A percentile compares a stretch with the other conserved stretches of the same genome.
Evolutionary conservation across 495 filamentous ascomycete species (phyloP).

Genomic region (Aeminium ludgeri): DNA sequence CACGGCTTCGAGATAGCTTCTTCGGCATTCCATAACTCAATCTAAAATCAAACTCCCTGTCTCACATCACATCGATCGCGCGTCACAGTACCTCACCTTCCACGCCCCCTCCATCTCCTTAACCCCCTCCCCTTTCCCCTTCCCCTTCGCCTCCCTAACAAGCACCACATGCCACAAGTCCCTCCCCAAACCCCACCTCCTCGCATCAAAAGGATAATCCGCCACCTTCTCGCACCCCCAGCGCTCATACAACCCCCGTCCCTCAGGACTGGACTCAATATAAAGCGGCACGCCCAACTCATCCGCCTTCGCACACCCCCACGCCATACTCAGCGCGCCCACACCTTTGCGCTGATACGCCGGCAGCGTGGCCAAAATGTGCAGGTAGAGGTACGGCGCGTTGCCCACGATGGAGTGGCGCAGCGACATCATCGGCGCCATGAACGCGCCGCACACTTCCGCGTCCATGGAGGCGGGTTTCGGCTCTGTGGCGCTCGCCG

Average conservation of each 20-base stretch:
- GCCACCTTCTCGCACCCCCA: constrained; percentile 11
- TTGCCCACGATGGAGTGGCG: constrained; percentile 7
- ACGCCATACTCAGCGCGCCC: constrained; percentile 9
- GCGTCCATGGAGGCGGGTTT: neutral
- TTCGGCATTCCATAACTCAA: too few species aligned
- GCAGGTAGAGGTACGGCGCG: constrained; percentile 5
- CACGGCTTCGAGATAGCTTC: neutral
- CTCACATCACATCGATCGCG: too few species aligned
- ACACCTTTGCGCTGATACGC: constrained; percentile 14
- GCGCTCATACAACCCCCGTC: constrained; percentile 9
- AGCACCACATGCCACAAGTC: constrained; percentile 11
- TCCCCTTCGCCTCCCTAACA: constrained; percentile 6
- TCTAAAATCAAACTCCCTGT: too few species aligned
- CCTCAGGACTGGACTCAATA: constrained; percentile 11
- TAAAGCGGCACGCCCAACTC: constrained; percentile 11
- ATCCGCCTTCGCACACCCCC: constrained; percentile 15
- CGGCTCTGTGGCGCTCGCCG: neutral
- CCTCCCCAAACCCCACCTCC: constrained; percentile 3
- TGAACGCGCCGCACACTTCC: constrained; percentile 4
- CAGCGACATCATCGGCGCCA: neutral
- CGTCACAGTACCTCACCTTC: too few species aligned
- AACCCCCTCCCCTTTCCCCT: neutral
- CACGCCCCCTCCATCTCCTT: too few species aligned
- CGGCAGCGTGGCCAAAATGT: constrained; percentile 11
- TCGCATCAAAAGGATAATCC: constrained; percentile 8